phyloP scores from a whole-genome alignment of 2,329 filamentous ascomycete species.

The Nannizzia gypsea region DNA sequence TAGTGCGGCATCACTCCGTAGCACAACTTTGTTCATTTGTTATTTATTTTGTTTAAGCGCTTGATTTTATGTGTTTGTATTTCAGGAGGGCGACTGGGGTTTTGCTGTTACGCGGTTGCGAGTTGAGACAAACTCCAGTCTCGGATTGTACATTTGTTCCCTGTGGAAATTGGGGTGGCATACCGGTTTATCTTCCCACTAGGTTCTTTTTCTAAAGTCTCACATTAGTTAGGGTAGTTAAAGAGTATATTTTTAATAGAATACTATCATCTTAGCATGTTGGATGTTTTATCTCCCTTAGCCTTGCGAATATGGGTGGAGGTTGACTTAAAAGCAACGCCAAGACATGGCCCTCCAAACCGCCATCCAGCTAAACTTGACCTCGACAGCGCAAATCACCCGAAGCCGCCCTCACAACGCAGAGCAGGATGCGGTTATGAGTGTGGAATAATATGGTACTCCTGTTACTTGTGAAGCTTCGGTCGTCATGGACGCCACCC shows the following conservation, averaged over 20 bases:
- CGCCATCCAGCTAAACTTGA: not conserved
- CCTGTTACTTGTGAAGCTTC: slow-evolving; percentile 14
- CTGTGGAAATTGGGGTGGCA: not conserved
- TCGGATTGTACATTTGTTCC: slow-evolving; percentile 1
- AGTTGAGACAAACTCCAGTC: slow-evolving; percentile 10
- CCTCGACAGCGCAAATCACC: not conserved
- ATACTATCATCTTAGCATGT: not conserved
- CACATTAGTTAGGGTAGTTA: not conserved
- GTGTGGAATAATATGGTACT: not conserved
- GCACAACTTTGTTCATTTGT: not conserved
- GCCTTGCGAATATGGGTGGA: not conserved
- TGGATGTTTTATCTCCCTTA: not conserved
- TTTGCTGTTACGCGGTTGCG: slow-evolving; percentile 17
- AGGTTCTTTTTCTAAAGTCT: not conserved
- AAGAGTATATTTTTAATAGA: not conserved
- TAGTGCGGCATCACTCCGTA: not conserved
- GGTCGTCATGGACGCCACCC: slow-evolving; percentile 31
- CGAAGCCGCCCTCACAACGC: not conserved
- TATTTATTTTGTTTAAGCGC: slow-evolving; percentile 11
- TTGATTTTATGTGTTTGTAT: slow-evolving; percentile 11
- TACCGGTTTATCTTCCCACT: not conserved
- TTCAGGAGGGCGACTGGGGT: slow-evolving; percentile 7
- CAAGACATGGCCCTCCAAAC: not conserved
- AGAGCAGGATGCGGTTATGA: not conserved
- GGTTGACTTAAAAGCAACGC: not conserved